Evolutionary conservation across 2,329 filamentous ascomycete genomes (phyloP), one percentile per base, ranked within the genome.

Genomic region (Aspergillus sp.): DNA sequence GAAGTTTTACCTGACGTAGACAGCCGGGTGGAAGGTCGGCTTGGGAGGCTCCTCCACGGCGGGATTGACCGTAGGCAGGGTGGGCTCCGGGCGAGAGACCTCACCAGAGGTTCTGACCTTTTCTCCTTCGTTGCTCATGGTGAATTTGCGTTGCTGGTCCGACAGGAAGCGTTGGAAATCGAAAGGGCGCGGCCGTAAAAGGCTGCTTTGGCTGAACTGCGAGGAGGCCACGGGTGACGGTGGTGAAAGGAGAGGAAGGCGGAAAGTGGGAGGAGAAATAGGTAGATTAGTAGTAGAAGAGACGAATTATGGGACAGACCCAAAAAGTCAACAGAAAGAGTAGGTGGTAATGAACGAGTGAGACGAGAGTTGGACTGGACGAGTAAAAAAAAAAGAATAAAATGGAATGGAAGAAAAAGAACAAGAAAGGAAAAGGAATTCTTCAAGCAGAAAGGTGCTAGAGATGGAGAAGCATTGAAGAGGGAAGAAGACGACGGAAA

Each of bases 91-190:
- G 48, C 69, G 67, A 58, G 71, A 69, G 49, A 68, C 63, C 73
- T 96, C 92, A 73, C 88, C 88, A 44, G 90, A 96, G 65, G 85
- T 80, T 69, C 92, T 87, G 64, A 82, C 86, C 77, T 96, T 96
- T 74, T 96, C 89, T 70, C 88, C 79, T 69, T 82, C 88, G 65
- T 78, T 76, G 58, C 74, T 81, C 84, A 87, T 88, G 56, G 71
- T 65, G 52, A 68, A 60, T 19, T 58, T 58, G 52, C 64, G 66
- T 55, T 66, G 66, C 62, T 75, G 73, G 48, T 73, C 67, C 51
- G 69, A 66, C 57, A 79, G 64, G 60, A 79, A 79, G 45, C 69
- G 68, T 62, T 74, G 73, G 51, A 78, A 72, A 56, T 78, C 72
- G 61, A 79, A 79, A 44, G 76, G 75, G 60, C 70, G 69, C 61